Conservation (phyloP, 1,139 yeast genomes). For the Magnusiomyces sp. region DNA sequence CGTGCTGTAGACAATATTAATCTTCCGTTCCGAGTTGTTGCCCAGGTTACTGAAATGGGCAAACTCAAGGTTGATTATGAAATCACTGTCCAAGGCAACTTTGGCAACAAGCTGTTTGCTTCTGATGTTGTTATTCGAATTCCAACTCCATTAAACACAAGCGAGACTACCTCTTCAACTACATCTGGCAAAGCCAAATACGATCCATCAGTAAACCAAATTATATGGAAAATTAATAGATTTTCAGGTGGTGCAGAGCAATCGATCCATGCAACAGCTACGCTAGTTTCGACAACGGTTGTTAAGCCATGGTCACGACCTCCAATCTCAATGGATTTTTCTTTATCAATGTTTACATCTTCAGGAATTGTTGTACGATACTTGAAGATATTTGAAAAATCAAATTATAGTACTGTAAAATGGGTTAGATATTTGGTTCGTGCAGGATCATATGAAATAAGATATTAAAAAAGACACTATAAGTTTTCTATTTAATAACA, state of each 20-base stretch:
- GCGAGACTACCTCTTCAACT: constrained; percentile 35
- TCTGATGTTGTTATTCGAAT: constrained; percentile 55
- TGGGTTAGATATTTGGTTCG: constrained; percentile 76
- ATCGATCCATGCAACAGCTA: constrained; percentile 45
- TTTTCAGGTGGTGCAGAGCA: constrained; percentile 62
- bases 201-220: constrained; percentile 54
- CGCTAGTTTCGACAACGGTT: constrained; percentile 31
- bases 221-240: constrained; percentile 65
- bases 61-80: constrained; percentile 45
- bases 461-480: too few species aligned
- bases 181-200: constrained; percentile 64
- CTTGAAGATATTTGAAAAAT: constrained; percentile 58
- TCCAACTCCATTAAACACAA: constrained; percentile 63
- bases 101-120: constrained; percentile 54
- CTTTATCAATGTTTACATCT: constrained; percentile 66
- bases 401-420: constrained; percentile 65
- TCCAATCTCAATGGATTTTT: constrained; percentile 65
- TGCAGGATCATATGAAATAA: constrained; percentile 73
- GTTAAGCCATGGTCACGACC: constrained; percentile 56
- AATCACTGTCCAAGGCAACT: constrained; percentile 54
- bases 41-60: constrained; percentile 50
- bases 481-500: too few species aligned
- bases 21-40: constrained; percentile 65
- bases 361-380: constrained; percentile 72
- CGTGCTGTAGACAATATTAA: constrained; percentile 48